phyloP scores from a whole-genome alignment of 192 early-diverging fungal genomes.

The Diversispora eburnea region DNA sequence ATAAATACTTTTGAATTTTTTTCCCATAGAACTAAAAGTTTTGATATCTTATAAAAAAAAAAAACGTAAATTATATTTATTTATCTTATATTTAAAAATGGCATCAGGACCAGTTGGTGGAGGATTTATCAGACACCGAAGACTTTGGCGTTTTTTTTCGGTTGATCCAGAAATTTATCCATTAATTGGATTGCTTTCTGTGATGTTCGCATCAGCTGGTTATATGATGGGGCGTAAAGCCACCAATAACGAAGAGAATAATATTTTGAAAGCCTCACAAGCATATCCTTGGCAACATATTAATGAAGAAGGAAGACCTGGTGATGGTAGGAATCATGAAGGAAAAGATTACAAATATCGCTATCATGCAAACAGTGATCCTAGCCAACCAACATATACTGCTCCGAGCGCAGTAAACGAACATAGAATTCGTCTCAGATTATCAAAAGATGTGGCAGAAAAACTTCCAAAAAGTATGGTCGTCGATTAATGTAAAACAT shows the following conservation, averaged over 20 bases:
- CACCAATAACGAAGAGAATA: constrained; percentile 10
- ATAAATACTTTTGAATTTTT: too few species aligned
- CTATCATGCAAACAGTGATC: constrained; percentile 22
- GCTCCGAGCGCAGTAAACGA: constrained; percentile 27
- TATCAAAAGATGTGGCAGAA: constrained; percentile 12
- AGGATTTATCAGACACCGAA: constrained; percentile 6
- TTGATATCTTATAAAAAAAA: too few species aligned
- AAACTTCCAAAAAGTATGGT: neutral
- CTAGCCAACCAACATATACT: neutral
- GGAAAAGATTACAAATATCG: constrained; percentile 29
- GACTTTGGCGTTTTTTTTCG: constrained; percentile 22
- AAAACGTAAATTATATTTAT: too few species aligned
- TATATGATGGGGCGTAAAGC: constrained; percentile 31
- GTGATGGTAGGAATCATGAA: neutral
- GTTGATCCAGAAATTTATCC: constrained; percentile 34
- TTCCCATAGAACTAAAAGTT: too few species aligned
- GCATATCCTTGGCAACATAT: constrained; percentile 29
- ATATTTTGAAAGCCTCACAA: constrained; percentile 7
- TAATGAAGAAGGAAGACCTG: neutral
- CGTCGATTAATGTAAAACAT: neutral
- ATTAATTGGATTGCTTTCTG: constrained; percentile 22
- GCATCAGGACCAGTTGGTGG: constrained; percentile 25
- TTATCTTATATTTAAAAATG: neutral
- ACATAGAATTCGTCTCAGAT: constrained; percentile 23
- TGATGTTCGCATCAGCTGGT: constrained; percentile 15